Percentiles rank a stretch among this genome's conserved stretches.
phyloP scores from a whole-genome alignment of 2,329 filamentous ascomycete genomes.

The Allantophomopsis lycopodina region DNA sequence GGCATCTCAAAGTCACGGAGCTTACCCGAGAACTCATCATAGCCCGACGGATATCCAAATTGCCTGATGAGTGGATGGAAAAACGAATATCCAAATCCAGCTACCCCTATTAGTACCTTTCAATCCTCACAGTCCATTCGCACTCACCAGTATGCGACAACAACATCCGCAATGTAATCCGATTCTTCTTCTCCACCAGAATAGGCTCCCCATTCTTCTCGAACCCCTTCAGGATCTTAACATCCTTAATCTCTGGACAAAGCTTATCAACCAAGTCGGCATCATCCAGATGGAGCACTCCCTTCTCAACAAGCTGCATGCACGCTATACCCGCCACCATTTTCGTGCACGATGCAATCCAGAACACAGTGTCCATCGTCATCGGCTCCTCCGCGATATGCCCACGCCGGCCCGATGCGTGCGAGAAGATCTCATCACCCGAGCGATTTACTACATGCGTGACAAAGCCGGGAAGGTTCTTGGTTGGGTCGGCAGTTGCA shows the following conservation, averaged over 20 bases:
- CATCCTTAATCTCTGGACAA: slow-evolving; percentile 31
- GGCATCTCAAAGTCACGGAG: slow-evolving; percentile 9
- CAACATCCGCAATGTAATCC: slow-evolving; percentile 40
- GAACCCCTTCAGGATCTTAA: slow-evolving; percentile 26
- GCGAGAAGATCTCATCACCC: slow-evolving; percentile 30
- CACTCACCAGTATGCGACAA: slow-evolving; percentile 25
- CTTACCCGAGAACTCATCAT: slow-evolving; percentile 11
- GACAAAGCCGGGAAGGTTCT: slow-evolving; percentile 28
- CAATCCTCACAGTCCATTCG: background rate
- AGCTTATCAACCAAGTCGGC: slow-evolving; percentile 27
- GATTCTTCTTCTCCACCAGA: slow-evolving; percentile 21
- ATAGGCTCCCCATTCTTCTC: slow-evolving; percentile 15
- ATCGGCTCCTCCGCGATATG: slow-evolving; percentile 30
- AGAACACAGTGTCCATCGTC: slow-evolving; percentile 44
- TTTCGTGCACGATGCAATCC: slow-evolving; percentile 42
- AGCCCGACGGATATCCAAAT: slow-evolving; percentile 27
- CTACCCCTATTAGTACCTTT: slow-evolving; percentile 4
- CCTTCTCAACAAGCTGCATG: slow-evolving; percentile 41
- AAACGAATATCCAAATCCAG: slow-evolving; percentile 44
- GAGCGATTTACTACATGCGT: slow-evolving; percentile 31
- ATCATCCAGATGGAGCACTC: slow-evolving; percentile 30
- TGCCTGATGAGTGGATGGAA: slow-evolving; percentile 33
- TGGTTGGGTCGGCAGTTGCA: slow-evolving; percentile 21
- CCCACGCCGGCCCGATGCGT: slow-evolving; percentile 31
- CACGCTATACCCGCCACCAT: slow-evolving; percentile 32